Conservation (phyloP, 2,329 filamentous ascomycete species). For the Microsporum canis region DNA sequence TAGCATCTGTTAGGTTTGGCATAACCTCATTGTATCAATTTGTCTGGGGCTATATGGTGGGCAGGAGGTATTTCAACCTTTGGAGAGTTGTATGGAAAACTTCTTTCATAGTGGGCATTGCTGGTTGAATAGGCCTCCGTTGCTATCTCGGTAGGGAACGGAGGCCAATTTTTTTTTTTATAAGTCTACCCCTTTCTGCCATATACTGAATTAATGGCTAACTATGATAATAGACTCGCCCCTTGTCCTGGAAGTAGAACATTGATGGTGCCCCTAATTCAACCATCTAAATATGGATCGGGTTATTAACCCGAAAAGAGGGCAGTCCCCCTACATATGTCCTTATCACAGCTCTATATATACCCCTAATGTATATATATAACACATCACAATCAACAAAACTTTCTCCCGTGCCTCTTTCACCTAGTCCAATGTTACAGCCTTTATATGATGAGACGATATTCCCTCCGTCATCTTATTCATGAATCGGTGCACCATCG, state of each 20-base stretch:
- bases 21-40: not conserved
- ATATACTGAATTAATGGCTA: conserved; percentile 15
- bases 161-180: conserved; percentile 28
- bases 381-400: too few relatives aligned
- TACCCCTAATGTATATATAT: too few relatives aligned
- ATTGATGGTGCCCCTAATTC: not conserved
- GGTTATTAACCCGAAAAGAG: not conserved
- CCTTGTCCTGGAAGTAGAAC: not conserved
- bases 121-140: not conserved
- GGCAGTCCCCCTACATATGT: not conserved
- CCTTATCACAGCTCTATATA: not conserved
- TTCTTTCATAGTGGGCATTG: not conserved
- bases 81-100: not conserved
- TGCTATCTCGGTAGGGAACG: conserved; percentile 18
- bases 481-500: not conserved
- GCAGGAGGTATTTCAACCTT: not conserved
- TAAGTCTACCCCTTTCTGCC: conserved; percentile 23
- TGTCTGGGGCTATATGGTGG: not conserved
- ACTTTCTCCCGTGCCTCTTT: not conserved
- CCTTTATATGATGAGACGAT: not conserved
- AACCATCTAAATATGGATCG: not conserved
- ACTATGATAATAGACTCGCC: conserved; percentile 18
- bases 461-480: not conserved
- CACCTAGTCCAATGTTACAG: not conserved
- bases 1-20: not conserved